Evolutionary conservation across 1,139 yeast species (phyloP).

Genomic region (Diutina scorzettiae): DNA sequence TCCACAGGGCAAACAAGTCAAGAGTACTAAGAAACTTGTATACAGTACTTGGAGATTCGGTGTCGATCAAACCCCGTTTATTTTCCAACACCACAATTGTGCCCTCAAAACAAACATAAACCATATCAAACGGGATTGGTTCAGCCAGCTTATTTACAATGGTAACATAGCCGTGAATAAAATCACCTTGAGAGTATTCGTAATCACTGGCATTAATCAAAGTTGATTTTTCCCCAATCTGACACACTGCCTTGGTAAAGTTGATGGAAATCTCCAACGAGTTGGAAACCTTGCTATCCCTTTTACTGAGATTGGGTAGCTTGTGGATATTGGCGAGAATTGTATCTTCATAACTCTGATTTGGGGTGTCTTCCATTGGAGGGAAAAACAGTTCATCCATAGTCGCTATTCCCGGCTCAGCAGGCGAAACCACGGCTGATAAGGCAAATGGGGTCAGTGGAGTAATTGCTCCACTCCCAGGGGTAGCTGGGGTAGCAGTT

Average conservation of each 20-base stretch:
- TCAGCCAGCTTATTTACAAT: slow-evolving; percentile 20
- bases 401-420: slow-evolving; percentile 1
- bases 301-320: slow-evolving; percentile 22
- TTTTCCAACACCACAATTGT: slow-evolving; percentile 16
- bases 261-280: slow-evolving; percentile 21
- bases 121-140: slow-evolving; percentile 29
- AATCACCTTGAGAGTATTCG: slow-evolving; percentile 30
- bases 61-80: slow-evolving; percentile 19
- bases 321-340: slow-evolving; percentile 32
- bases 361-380: slow-evolving; percentile 3
- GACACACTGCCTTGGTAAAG: slow-evolving; percentile 31
- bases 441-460: slow-evolving; percentile 12
- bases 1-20: slow-evolving; percentile 36
- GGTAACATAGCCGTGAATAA: slow-evolving; percentile 26
- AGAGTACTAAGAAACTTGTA: slow-evolving; percentile 28
- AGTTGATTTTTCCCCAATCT: slow-evolving; percentile 25
- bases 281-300: slow-evolving; percentile 16
- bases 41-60: slow-evolving; percentile 15
- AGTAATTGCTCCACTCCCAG: slow-evolving; percentile 12
- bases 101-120: slow-evolving; percentile 26
- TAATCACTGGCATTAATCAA: slow-evolving; percentile 18
- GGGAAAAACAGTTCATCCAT: slow-evolving; percentile 7
- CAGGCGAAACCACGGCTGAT: slow-evolving; percentile 10
- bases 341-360: slow-evolving; percentile 32
- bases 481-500: slow-evolving; percentile 9